Evolutionary conservation across 208 protist species (phyloP), one percentile per base, ranked within the genome.

Genomic region (Polymyxa betae): DNA sequence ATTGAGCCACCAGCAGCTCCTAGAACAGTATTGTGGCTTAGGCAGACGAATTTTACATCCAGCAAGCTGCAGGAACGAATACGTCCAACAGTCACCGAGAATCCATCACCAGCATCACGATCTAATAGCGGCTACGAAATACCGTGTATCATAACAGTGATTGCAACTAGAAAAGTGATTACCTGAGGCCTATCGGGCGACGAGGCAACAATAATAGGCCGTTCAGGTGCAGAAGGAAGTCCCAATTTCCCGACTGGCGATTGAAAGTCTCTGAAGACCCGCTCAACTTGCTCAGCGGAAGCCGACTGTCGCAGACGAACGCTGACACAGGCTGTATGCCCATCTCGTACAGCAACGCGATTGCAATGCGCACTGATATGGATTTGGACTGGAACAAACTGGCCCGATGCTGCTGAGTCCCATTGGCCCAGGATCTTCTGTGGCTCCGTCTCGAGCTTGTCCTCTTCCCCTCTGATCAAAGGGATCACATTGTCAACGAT

Each of bases 401-500:
- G 29, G 87, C 52, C 20, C 45, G 72, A 49, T 64, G 91, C 12
- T 60, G 24, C 49, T 60, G 49, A 29, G 24, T 60, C 49, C 5
- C 45, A 66, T 32, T 0, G 45, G 78, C 93, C 93, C 0, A 92
- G 32, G 45, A 94, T 94, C 45, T 93, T 94, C 24, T 46, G 43
- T 0, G 92, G 88, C 77, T 94, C 93, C n/a, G 88, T 54, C 24
- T 93, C 82, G 0, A 93, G 87, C 64, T 95, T 95, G 38, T 92
- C 90, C 49, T 95, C 94, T 90, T 95, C 94, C 43, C 93, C 92
- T 10, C 46, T 46, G 52, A 95, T 95, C 89, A 93, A 94, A n/a
- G 94, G 94, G 20, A 95, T 91, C n/a, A 95, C 94, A 72, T 95
- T 95, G 78, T 94, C 93, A 52, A 93, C 0, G 43, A 95, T 95